Base-by-base conservation (phyloP, 805 yeast genomes). In the Sugiyamaella qingdaonensis region DNA sequence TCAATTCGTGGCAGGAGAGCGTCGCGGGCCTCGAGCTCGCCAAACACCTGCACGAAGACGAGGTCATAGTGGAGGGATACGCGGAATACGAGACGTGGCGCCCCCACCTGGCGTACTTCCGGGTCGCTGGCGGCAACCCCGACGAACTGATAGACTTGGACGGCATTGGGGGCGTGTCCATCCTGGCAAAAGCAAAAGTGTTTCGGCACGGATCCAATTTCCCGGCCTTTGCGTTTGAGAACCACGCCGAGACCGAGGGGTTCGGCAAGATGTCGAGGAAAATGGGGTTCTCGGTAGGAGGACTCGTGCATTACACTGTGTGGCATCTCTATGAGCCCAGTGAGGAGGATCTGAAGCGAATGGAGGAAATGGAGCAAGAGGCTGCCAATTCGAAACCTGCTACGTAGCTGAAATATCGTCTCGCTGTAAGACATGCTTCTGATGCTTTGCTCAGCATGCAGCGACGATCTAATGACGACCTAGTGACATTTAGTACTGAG, bases 291-390 rank as follows among this genome's bases (percentile, higher is more conserved):
- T 77, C 84, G 16, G 97, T 92, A 14, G 80, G 86, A 54, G 99
- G 99, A 0, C 76, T 92, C 61, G 97, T 98, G 9, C 97, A 94
- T 71, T 92, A 92, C 68, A 95, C 90, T 39, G 86, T 92, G 53
- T 92, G 99, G 98, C 97, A 90, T 69, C 86, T 91, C 58, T 92
- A 92, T 70, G 98, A 92, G 73, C 99, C 99, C 16, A 86, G 95
- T 8, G 80, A 85, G 21, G 98, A 92, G 68, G 99, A 92, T 74
- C 75, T 92, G 71, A 82, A 84, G 68, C 90, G 87, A 64, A 74
- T 73, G 75, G 72, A 69, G 54, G 71, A 73, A 68, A 73, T 73
- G 77, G 75, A 73, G 11, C 67, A 68, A 51, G 75, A 73, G 56
- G 73, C 29, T 24, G 29, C 29, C 29, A 24, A 24, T 24, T 3